These are phyloP conservation scores for Trametes gibbosa DNA, from an alignment of 768 basidiomycete genomes.

Conservation along the genomic window DNA sequence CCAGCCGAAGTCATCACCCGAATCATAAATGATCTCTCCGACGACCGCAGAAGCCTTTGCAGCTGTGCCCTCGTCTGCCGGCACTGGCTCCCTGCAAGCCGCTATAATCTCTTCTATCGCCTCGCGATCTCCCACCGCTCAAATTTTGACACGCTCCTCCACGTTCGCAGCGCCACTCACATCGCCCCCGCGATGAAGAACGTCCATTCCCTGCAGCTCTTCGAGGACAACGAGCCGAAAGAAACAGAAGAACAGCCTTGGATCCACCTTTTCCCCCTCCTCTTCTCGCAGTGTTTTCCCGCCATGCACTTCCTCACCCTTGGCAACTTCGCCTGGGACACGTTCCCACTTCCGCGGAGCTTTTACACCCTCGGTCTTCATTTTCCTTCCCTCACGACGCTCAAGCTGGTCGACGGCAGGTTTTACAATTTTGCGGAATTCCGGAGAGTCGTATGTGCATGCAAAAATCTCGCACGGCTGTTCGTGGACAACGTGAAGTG, in stretches of 20 bases:
- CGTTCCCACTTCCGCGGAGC: background rate
- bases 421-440: slow-evolving; percentile 9
- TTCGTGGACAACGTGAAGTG: slow-evolving; percentile 1
- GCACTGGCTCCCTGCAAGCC: slow-evolving; percentile 8
- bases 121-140: background rate
- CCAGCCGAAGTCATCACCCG: slow-evolving; percentile 2
- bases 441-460: background rate
- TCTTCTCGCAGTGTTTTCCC: background rate
- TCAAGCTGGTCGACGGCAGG: slow-evolving; percentile 2
- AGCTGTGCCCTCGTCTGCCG: slow-evolving; percentile 13
- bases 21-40: background rate
- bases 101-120: slow-evolving; percentile 9
- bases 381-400: background rate
- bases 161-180: background rate
- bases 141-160: slow-evolving; percentile 5
- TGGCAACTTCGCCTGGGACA: background rate
- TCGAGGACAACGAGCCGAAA: background rate
- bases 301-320: background rate
- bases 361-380: background rate
- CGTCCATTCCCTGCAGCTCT: slow-evolving; percentile 1
- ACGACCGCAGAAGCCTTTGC: slow-evolving; percentile 13
- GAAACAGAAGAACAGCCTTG: background rate
- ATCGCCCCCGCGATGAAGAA: background rate
- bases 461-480: background rate
- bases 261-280: slow-evolving; percentile 9